Evolutionary conservation across 75 land plant species (phyloP).

Genomic region (Pinus albicaulis): DNA sequence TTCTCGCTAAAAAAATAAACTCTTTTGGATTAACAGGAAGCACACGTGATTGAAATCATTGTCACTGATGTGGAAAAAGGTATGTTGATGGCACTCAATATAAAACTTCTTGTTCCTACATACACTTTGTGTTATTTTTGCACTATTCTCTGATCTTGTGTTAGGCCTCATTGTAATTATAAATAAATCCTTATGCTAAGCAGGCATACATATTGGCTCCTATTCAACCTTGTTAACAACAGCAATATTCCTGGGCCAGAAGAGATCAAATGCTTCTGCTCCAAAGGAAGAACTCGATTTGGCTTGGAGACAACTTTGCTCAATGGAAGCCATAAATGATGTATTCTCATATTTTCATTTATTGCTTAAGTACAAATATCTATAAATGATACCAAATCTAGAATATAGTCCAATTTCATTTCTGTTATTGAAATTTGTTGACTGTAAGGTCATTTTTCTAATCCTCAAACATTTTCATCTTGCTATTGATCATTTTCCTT

Average conservation of each 20-base stretch:
- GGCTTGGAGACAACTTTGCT: slow-evolving; percentile 37
- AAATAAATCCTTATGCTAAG: not conserved
- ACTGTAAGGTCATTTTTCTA: not conserved
- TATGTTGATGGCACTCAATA: slow-evolving; percentile 11
- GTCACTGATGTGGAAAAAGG: slow-evolving; percentile 82
- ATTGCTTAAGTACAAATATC: not conserved
- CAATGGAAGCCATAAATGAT: slow-evolving; percentile 25
- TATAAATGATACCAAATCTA: not conserved
- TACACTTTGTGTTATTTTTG: not conserved
- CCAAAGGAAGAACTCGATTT: slow-evolving; percentile 12
- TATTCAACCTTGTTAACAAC: slow-evolving; percentile 50
- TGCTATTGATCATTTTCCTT: not conserved
- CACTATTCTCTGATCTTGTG: not conserved
- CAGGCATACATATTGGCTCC: slow-evolving; percentile 77
- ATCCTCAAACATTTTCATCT: not conserved
- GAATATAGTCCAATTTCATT: not conserved
- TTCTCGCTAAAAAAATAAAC: no score
- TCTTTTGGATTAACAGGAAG: slow-evolving; percentile 42
- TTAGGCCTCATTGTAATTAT: not conserved
- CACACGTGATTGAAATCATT: slow-evolving; percentile 47
- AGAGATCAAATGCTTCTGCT: slow-evolving; percentile 12
- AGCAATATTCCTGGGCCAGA: slow-evolving; percentile 15
- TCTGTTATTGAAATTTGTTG: not conserved
- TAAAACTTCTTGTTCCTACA: not conserved
- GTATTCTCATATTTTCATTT: not conserved